phyloP scores from a whole-genome alignment of 2,329 filamentous ascomycete genomes.

The Fusarium bulbicola region DNA sequence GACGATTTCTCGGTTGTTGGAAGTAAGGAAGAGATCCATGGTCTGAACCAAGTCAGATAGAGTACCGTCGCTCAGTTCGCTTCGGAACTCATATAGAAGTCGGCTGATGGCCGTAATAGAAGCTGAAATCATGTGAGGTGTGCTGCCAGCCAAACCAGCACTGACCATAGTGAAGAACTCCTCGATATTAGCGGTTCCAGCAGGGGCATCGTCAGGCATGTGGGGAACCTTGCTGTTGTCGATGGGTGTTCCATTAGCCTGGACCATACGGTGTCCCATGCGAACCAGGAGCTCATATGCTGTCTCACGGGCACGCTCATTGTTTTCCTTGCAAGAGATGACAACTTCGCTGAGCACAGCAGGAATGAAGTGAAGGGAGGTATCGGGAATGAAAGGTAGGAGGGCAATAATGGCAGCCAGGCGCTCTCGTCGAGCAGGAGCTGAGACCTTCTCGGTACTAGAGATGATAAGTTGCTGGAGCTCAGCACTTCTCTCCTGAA shows the following conservation, averaged over 20 bases:
- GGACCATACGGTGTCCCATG: constrained; percentile 82
- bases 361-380: constrained; percentile 91
- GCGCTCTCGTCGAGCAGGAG: constrained; percentile 86
- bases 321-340: constrained; percentile 96
- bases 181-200: constrained; percentile 83
- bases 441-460: constrained; percentile 84
- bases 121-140: constrained; percentile 96
- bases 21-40: constrained; percentile 94
- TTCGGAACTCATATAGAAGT: constrained; percentile 91
- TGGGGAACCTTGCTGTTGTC: constrained; percentile 87
- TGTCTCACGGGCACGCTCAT: constrained; percentile 88
- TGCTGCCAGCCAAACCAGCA: constrained; percentile 89
- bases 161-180: constrained; percentile 99
- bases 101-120: constrained; percentile 94
- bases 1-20: constrained; percentile 96
- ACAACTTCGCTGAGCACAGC: constrained; percentile 92
- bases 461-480: constrained; percentile 83
- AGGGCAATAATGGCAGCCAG: constrained; percentile 84
- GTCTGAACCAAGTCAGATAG: constrained; percentile 89
- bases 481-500: constrained; percentile 78
- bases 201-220: constrained; percentile 83
- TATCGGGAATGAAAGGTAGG: constrained; percentile 78
- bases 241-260: constrained; percentile 75
- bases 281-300: constrained; percentile 91
- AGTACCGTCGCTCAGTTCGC: constrained; percentile 72